Percentiles rank a stretch among this genome's conserved stretches.
Conservation (phyloP, 2,329 filamentous ascomycete species). For the Fusarium odoratissimum region DNA sequence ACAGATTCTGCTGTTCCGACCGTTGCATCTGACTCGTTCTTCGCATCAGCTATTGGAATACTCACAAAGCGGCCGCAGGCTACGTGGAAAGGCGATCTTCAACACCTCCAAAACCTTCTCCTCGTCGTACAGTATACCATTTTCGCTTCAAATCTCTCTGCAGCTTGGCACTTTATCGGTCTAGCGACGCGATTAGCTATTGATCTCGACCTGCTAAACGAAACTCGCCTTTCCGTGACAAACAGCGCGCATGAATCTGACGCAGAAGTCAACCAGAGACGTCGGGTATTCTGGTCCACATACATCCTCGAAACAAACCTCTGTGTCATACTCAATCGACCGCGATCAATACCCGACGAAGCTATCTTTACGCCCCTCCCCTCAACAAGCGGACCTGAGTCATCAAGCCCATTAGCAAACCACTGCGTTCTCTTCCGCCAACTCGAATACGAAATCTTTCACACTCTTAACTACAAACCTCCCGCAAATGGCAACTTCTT, state of each 20-base stretch:
- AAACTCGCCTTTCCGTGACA: not conserved
- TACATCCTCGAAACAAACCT: conserved; percentile 36
- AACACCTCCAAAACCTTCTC: conserved; percentile 28
- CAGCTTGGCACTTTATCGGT: conserved; percentile 36
- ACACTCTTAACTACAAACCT: conserved; percentile 30
- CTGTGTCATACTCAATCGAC: conserved; percentile 20
- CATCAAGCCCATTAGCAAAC: conserved; percentile 17
- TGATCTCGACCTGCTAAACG: conserved; percentile 22
- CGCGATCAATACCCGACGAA: conserved; percentile 32
- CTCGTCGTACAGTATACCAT: conserved; percentile 29
- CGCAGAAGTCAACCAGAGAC: not conserved
- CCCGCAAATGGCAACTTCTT: conserved; percentile 23
- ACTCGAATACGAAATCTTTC: conserved; percentile 43
- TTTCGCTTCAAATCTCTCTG: conserved; percentile 28
- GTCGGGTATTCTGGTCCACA: conserved; percentile 26
- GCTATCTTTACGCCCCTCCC: conserved; percentile 27
- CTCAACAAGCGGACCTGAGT: not conserved
- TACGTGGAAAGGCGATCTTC: conserved; percentile 20
- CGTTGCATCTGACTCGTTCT: conserved; percentile 22
- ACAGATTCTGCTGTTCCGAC: conserved; percentile 22
- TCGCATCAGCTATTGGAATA: conserved; percentile 9
- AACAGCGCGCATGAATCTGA: not conserved
- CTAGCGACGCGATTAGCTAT: conserved; percentile 26
- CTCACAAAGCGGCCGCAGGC: conserved; percentile 3
- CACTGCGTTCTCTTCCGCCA: conserved; percentile 39